Conservation (phyloP, 2,329 filamentous ascomycete genomes). For the Magnaporthiopsis rhizophila region DNA sequence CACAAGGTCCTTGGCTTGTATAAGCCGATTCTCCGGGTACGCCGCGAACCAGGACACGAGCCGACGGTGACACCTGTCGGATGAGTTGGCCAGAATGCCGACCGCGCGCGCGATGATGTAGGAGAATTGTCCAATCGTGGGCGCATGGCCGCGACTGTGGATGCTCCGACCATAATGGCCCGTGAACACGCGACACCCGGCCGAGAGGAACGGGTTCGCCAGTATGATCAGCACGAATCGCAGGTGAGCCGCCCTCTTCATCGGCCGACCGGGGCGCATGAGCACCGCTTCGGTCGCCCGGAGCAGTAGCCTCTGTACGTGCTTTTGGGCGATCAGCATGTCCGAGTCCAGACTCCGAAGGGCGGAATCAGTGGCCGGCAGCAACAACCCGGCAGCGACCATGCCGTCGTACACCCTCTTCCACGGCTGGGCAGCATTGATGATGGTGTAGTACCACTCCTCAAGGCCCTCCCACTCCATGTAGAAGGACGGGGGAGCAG, state of each 20-base stretch:
- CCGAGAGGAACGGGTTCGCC: slow-evolving; percentile 67
- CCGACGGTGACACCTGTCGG: slow-evolving; percentile 67
- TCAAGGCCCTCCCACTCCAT: slow-evolving; percentile 67
- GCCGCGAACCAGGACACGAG: slow-evolving; percentile 72
- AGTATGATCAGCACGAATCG: slow-evolving; percentile 73
- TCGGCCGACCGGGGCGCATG: slow-evolving; percentile 65
- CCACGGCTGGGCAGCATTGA: slow-evolving; percentile 64
- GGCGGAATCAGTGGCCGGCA: slow-evolving; percentile 23
- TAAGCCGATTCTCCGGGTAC: slow-evolving; percentile 59
- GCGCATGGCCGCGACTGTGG: slow-evolving; percentile 23
- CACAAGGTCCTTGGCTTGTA: slow-evolving; percentile 67
- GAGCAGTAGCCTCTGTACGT: slow-evolving; percentile 61
- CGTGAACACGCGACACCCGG: slow-evolving; percentile 29
- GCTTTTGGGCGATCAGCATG: too few species aligned
- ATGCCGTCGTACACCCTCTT: slow-evolving; percentile 48
- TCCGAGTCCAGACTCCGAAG: too few species aligned
- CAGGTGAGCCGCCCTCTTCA: slow-evolving; percentile 61
- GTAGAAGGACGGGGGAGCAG: slow-evolving; percentile 33
- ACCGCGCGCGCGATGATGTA: slow-evolving; percentile 79
- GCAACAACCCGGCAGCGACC: slow-evolving; percentile 24
- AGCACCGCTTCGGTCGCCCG: slow-evolving; percentile 73
- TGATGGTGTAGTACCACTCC: slow-evolving; percentile 66
- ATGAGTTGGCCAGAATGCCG: slow-evolving; percentile 69
- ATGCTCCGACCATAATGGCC: slow-evolving; percentile 29
- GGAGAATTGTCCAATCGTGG: slow-evolving; percentile 60